Evolutionary conservation across 169 alveolate genomes (phyloP), one percentile per base, ranked within the genome.

Genomic region (Eimeria sp.): DNA sequence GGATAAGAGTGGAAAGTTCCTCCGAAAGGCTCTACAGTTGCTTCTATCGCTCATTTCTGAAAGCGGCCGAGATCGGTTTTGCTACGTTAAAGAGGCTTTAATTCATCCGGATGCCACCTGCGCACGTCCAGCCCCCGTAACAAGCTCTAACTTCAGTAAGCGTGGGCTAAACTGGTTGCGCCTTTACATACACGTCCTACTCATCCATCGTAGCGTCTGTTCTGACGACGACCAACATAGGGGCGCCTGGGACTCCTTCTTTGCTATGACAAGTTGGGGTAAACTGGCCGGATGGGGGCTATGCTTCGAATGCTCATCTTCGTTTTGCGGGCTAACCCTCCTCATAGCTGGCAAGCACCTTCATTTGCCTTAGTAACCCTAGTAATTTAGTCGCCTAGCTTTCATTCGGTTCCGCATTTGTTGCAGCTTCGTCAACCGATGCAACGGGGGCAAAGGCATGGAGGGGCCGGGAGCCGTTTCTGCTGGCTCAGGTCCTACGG

Each of bases 31-130:
- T 64, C n/a, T 43, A 49, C 82, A 62, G 11, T 20, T 87, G 56
- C 82, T 87, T 52, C 30, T 87, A 68, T 87, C 94, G 10, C 94
- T 94, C 33, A 82, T 94, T 46, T 91, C 83, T 23, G 96, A 94
- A 85, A 64, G 94, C 30, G 96, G 96, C 49, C 66, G 96, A 43
- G 96, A 94, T 43, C 76, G 96, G 14, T 85, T 94, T 82, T 82
- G 94, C 27, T 94, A 94, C 40, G 83, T 94, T 37, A 94, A 94
- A 58, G 96, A 94, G 54, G 93, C 96, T 30, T 54, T 94, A 25
- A 82, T 82, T 40, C 93, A 82, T 58, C 96, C 96, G 13, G 90
- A 89, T 52, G 95, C 96, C 64, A 85, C 96, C n/a, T 74, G 94
- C 56, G 46, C 96, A 3, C 95, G 96, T 9, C 96, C 93, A 33